Base-by-base conservation (phyloP, 768 basidiomycete genomes). In the Mycena galopus region DNA sequence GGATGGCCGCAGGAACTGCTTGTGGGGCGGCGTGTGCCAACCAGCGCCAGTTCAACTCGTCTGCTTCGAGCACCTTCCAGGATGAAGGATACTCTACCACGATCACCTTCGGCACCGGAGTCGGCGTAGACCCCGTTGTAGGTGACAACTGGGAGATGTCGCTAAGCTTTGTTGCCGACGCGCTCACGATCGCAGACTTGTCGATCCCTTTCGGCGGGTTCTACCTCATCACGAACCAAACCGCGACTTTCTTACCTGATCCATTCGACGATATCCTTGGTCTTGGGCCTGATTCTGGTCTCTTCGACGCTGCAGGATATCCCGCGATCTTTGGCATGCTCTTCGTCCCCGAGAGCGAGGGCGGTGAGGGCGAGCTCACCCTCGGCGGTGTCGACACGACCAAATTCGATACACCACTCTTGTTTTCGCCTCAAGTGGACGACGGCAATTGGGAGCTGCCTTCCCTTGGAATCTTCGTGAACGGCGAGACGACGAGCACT, bases 401-500 rank as follows among this genome's bases (percentile, higher is more conserved):
- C 30, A 83, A 84, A 76, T 82, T 80, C 72, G 75, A 73, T 11
- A 25, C 3, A 0, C 39, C 55, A 10, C 3, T 71, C 33, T 9
- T 66, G 30, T 66, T 33, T 23, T 64, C 70, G 14, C 53, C 63
- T n/a, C 32, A 50, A 14, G 56, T 35, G 12, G 32, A 30, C 6
- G 1, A 27, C 4, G 64, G 39, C 2, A 27, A 39, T 30, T 71
- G 70, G 70, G 6, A 23, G 23, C 30, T 66, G 16, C 7, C 10
- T 2, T 71, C 70, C 21, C 35, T 19, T 39, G 70, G 64, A 3
- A 81, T 90, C 56, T 84, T 80, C 32, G 88, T 91, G 50, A 90
- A 90, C 73, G 88, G 88, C 29, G 81, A 86, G 77, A 88, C 88
- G 3, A 87, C 81, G 21, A 80, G 82, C 16, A 65, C 82, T 6